A percentile compares a stretch with the other conserved stretches of the same genome.
These are phyloP conservation scores for Aspergillus tubingensis DNA, from an alignment of 2,329 filamentous ascomycete species.

Conservation along the genomic window DNA sequence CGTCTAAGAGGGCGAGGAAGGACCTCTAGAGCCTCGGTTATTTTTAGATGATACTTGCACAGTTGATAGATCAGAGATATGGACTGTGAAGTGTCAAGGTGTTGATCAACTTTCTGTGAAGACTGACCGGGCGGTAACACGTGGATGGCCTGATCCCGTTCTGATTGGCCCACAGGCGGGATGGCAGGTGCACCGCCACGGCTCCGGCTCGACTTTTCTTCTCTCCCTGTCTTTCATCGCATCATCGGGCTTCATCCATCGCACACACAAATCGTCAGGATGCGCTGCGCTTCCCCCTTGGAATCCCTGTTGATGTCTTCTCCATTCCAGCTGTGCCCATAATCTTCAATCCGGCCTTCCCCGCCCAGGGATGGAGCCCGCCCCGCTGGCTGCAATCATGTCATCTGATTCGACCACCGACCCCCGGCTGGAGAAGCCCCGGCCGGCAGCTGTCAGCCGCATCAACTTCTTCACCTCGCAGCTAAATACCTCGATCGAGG, in stretches of 20 bases:
- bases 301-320: neutral
- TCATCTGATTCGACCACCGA: neutral
- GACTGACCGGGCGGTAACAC: neutral
- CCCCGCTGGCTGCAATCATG: neutral
- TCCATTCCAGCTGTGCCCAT: neutral
- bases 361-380: neutral
- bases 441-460: neutral
- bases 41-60: no score
- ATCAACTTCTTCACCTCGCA: conserved; percentile 56
- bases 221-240: neutral
- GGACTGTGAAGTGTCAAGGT: no score
- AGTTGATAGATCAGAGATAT: no score
- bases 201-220: neutral
- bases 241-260: neutral
- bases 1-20: no score
- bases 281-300: neutral
- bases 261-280: neutral
- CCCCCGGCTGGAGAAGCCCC: neutral
- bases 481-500: conserved; percentile 92
- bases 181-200: neutral
- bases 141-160: neutral
- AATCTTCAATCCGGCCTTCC: neutral
- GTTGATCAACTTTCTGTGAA: no score
- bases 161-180: neutral
- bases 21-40: neutral